Percentiles rank a stretch among this genome's conserved stretches.
phyloP scores from a whole-genome alignment of 129 eudicot genomes.

The Apium graveolens region DNA sequence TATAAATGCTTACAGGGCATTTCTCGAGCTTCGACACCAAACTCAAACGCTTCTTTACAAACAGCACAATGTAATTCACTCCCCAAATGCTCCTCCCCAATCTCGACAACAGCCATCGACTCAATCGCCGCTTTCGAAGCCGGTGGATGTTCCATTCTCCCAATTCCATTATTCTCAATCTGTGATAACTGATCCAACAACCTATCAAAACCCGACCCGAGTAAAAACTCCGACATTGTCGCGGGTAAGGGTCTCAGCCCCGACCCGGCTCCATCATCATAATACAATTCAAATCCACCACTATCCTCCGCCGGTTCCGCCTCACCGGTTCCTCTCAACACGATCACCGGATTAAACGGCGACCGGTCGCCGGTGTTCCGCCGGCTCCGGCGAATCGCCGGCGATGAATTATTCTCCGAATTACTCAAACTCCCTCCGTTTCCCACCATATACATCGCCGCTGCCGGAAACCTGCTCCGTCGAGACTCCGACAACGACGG shows the following conservation, averaged over 20 bases:
- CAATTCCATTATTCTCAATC: conserved; percentile 65
- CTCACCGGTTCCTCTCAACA: conserved; percentile 52
- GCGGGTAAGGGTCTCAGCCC: conserved; percentile 78
- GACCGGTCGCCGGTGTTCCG: conserved; percentile 49
- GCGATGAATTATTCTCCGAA: conserved; percentile 35
- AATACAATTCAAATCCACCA: conserved; percentile 62
- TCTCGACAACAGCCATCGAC: conserved; percentile 50
- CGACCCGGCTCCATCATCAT: conserved; percentile 81
- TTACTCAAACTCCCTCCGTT: conserved; percentile 27
- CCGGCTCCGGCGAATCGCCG: conserved; percentile 43
- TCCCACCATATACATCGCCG: conserved; percentile 68
- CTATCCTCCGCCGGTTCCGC: conserved; percentile 17
- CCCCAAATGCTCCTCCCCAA: conserved; percentile 31
- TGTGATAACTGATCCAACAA: conserved; percentile 66
- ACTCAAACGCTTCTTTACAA: conserved; percentile 78
- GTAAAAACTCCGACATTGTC: conserved; percentile 72
- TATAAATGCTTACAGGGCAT: conserved; percentile 95
- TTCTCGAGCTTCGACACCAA: conserved; percentile 49
- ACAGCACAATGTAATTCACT: conserved; percentile 69
- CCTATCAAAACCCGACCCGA: conserved; percentile 84
- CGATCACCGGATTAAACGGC: conserved; percentile 78
- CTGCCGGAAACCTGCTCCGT: conserved; percentile 56
- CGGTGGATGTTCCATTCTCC: conserved; percentile 58
- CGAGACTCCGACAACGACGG: conserved; percentile 37
- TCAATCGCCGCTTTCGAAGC: conserved; percentile 89